Evolutionary conservation across 2,329 filamentous ascomycete genomes (phyloP).

Genomic region (Stenocarpella maydis): DNA sequence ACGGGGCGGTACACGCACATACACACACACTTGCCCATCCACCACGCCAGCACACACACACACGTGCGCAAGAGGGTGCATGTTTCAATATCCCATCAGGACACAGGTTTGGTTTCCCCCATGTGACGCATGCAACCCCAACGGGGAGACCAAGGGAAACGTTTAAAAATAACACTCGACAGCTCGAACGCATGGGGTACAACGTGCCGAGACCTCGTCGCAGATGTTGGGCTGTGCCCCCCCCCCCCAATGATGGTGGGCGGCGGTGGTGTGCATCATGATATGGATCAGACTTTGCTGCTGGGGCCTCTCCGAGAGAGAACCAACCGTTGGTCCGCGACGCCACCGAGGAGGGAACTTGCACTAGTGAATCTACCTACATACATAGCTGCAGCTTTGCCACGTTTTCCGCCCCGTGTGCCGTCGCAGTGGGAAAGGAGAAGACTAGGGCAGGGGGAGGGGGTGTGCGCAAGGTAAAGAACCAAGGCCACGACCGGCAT

Average conservation of each 20-base stretch:
- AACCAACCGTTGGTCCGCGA: neutral
- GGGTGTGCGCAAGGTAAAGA: neutral
- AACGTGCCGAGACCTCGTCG: neutral
- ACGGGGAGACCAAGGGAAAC: neutral
- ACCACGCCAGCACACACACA: neutral
- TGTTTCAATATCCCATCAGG: constrained; percentile 23
- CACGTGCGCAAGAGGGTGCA: constrained; percentile 5
- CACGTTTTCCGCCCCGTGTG: constrained; percentile 27
- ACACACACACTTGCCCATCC: neutral
- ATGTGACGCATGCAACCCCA: constrained; percentile 11
- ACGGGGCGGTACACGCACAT: constrained; percentile 6
- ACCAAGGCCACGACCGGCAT: constrained; percentile 5
- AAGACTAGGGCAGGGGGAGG: neutral
- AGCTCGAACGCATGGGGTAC: constrained; percentile 19
- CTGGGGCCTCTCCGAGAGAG: too few species aligned
- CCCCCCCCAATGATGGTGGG: too few species aligned
- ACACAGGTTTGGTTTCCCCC: constrained; percentile 11
- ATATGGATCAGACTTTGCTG: too few species aligned
- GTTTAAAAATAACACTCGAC: constrained; percentile 12
- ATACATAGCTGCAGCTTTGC: constrained; percentile 23
- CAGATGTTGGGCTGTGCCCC: neutral
- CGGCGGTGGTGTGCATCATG: too few species aligned
- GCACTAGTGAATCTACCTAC: constrained; percentile 18
- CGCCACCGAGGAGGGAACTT: neutral
- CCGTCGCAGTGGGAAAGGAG: constrained; percentile 22